Evolutionary conservation across 306 rosid species (phyloP).

Genomic region (Trifolium pratense): DNA sequence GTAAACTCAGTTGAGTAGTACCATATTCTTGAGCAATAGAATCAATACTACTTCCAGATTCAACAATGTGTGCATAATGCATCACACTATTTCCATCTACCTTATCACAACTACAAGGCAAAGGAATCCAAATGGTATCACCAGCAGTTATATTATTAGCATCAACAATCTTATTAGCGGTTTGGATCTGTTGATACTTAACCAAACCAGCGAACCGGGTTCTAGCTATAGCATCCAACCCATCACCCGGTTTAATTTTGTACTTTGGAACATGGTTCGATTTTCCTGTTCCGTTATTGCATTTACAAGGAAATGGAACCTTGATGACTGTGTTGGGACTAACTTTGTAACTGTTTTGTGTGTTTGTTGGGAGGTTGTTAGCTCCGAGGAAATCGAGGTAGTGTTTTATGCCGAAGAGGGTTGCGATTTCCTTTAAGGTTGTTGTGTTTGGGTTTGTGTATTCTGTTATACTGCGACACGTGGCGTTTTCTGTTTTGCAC

Average conservation of each 20-base stretch:
- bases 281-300: conserved; percentile 56
- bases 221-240: conserved; percentile 55
- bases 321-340: conserved; percentile 17
- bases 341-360: background rate
- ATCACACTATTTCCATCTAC: conserved; percentile 56
- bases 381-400: conserved; percentile 61
- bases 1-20: conserved; percentile 48
- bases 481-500: conserved; percentile 39
- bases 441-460: conserved; percentile 56
- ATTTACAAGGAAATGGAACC: conserved; percentile 57
- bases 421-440: conserved; percentile 47
- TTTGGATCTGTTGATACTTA: conserved; percentile 49
- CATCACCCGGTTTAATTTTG: conserved; percentile 49
- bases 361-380: conserved; percentile 48
- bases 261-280: conserved; percentile 54
- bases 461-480: conserved; percentile 56
- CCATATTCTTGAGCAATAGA: conserved; percentile 54
- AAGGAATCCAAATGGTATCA: conserved; percentile 61
- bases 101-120: conserved; percentile 91
- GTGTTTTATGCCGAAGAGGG: conserved; percentile 71
- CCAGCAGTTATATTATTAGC: conserved; percentile 40
- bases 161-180: conserved; percentile 38
- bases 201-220: conserved; percentile 47
- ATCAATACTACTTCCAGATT: background rate
- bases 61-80: conserved; percentile 69